These are phyloP conservation scores for Nakazawaea sp. DNA, from an alignment of 805 yeast species.

Conservation along the genomic window DNA sequence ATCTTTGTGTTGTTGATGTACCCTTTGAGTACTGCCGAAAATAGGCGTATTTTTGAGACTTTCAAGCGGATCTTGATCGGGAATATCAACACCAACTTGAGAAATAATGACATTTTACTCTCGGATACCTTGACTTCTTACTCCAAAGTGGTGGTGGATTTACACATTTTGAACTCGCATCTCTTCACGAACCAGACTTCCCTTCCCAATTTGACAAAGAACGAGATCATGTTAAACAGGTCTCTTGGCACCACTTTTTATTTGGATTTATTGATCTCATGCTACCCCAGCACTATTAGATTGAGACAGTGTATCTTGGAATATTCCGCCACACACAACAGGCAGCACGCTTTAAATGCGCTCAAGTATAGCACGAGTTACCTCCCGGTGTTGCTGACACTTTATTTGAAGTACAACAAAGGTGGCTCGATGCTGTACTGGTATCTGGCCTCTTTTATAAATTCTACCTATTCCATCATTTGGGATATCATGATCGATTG, in stretches of 20 bases:
- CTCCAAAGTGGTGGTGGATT: conserved; percentile 68
- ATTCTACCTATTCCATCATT: conserved; percentile 69
- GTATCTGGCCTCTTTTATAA: conserved; percentile 42
- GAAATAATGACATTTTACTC: conserved; percentile 75
- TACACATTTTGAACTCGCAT: conserved; percentile 49
- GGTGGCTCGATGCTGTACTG: conserved; percentile 25
- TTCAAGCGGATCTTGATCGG: conserved; percentile 51
- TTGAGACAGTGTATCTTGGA: conserved; percentile 79
- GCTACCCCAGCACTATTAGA: conserved; percentile 67
- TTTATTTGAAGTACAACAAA: conserved; percentile 20
- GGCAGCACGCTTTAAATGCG: conserved; percentile 60
- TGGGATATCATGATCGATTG: conserved; percentile 95
- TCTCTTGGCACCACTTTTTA: conserved; percentile 24
- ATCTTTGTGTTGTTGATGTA: conserved; percentile 29
- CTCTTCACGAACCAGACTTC: conserved; percentile 29
- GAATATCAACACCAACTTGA: conserved; percentile 45
- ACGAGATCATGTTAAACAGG: conserved; percentile 17
- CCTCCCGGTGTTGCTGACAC: conserved; percentile 39
- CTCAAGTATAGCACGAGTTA: conserved; percentile 64
- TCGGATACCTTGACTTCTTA: conserved; percentile 85
- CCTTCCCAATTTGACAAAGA: conserved; percentile 19
- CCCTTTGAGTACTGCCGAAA: conserved; percentile 21
- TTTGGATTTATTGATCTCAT: conserved; percentile 22
- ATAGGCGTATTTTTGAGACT: conserved; percentile 42
- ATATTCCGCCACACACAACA: conserved; percentile 40